Conservation (phyloP, 371 early-diverging fungal species). For the Rhizopus stolonifer region DNA sequence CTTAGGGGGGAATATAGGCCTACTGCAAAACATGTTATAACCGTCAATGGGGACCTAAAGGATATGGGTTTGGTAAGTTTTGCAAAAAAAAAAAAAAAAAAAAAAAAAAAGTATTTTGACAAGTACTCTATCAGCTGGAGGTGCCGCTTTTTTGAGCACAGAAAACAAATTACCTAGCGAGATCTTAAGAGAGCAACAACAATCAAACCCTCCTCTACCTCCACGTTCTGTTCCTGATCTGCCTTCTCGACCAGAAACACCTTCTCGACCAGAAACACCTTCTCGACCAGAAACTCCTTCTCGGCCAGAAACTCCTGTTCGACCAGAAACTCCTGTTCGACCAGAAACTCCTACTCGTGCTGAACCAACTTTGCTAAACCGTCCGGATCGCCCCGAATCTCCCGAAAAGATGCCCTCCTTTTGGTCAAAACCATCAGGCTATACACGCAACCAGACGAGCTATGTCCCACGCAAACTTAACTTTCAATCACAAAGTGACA, state of each 20-base stretch:
- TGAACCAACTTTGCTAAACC: too few relatives aligned
- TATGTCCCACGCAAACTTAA: constrained; percentile 47
- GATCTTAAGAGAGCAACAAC: constrained; percentile 30
- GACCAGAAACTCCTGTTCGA: background rate
- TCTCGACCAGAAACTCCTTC: background rate
- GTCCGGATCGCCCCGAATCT: too few relatives aligned
- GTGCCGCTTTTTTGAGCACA: constrained; percentile 49
- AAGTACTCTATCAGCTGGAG: constrained; percentile 31
- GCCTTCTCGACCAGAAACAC: constrained; percentile 12
- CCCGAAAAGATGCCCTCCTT: background rate
- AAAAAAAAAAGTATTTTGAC: background rate
- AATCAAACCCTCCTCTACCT: constrained; percentile 12
- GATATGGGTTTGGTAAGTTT: constrained; percentile 54
- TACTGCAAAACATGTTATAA: constrained; percentile 50
- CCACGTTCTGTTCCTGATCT: constrained; percentile 4
- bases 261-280: constrained; percentile 6
- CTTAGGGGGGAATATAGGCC: constrained; percentile 26
- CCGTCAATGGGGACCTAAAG: constrained; percentile 54
- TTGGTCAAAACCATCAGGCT: constrained; percentile 3
- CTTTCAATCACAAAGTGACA: constrained; percentile 37
- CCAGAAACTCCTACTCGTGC: background rate
- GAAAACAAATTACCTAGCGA: constrained; percentile 48
- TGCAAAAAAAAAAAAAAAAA: too few relatives aligned
- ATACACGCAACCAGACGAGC: constrained; percentile 23
- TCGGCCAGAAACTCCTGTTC: constrained; percentile 1